A percentile compares a stretch with the other conserved stretches of the same genome.
Evolutionary conservation across 208 protist genomes (phyloP).

Genomic region (Blechomonas ayalai): DNA sequence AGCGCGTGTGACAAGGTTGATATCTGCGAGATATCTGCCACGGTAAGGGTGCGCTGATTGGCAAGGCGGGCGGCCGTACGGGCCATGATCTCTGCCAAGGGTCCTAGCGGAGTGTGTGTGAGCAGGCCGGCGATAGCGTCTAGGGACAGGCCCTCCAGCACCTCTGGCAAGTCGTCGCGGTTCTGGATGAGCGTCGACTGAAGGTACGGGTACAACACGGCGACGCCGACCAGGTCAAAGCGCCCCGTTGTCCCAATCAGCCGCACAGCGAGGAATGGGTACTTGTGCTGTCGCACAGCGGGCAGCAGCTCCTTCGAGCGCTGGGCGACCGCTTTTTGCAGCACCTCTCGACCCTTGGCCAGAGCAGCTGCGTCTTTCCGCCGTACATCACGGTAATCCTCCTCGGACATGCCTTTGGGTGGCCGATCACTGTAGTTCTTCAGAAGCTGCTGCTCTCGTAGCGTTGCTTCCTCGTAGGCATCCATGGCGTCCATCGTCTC

Average conservation of each 20-base stretch:
- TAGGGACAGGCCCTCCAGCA: constrained; percentile 38
- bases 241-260: constrained; percentile 55
- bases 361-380: constrained; percentile 66
- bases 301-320: constrained; percentile 26
- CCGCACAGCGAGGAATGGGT: constrained; percentile 47
- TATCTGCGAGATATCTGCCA: constrained; percentile 55
- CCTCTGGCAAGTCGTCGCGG: constrained; percentile 15
- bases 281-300: constrained; percentile 33
- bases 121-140: constrained; percentile 65
- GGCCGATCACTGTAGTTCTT: constrained; percentile 70
- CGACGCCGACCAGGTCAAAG: constrained; percentile 45
- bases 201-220: constrained; percentile 53
- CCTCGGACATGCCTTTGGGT: constrained; percentile 77
- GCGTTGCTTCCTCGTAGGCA: constrained; percentile 44
- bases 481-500: constrained; percentile 30
- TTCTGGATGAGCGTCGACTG: constrained; percentile 42
- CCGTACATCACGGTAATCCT: constrained; percentile 81
- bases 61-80: constrained; percentile 41
- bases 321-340: constrained; percentile 55
- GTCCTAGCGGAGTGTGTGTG: constrained; percentile 41
- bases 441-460: constrained; percentile 65
- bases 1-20: constrained; percentile 51
- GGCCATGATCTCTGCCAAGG: constrained; percentile 48
- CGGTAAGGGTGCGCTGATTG: constrained; percentile 32
- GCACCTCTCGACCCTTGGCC: constrained; percentile 54